Percentiles rank a stretch among this genome's conserved stretches.
Conservation (phyloP, 2,329 filamentous ascomycete genomes). For the Neodidymelliopsis sp. region DNA sequence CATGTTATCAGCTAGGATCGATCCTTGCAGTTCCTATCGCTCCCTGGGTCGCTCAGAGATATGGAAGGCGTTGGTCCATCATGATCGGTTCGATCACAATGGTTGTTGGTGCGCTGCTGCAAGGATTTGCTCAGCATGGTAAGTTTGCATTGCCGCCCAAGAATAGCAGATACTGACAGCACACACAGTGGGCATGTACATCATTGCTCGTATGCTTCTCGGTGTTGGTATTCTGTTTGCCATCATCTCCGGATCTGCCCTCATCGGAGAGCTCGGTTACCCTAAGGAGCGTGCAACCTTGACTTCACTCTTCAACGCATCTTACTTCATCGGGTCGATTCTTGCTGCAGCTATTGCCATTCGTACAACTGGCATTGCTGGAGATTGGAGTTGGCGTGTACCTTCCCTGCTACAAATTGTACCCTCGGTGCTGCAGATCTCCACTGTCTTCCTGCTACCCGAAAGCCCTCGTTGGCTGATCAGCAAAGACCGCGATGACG, state of each 20-base stretch:
- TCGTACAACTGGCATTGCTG: slow-evolving; percentile 54
- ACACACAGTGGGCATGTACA: slow-evolving; percentile 61
- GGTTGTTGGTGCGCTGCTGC: slow-evolving; percentile 66
- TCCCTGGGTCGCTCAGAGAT: slow-evolving; percentile 45
- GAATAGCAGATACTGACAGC: slow-evolving; percentile 10
- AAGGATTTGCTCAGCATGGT: slow-evolving; percentile 56
- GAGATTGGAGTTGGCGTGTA: slow-evolving; percentile 59
- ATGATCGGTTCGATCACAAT: slow-evolving; percentile 66
- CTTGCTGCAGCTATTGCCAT: slow-evolving; percentile 58
- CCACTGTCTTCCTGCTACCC: slow-evolving; percentile 48
- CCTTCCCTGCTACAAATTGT: slow-evolving; percentile 60
- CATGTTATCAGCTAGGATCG: slow-evolving; percentile 47
- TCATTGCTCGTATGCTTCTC: slow-evolving; percentile 66
- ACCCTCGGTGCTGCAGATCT: slow-evolving; percentile 56
- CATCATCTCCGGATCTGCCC: slow-evolving; percentile 64
- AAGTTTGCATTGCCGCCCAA: slow-evolving; percentile 4
- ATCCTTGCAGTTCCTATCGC: slow-evolving; percentile 44
- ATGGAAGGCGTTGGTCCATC: slow-evolving; percentile 64
- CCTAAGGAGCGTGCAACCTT: slow-evolving; percentile 67
- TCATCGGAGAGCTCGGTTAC: slow-evolving; percentile 67
- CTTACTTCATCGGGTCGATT: slow-evolving; percentile 63
- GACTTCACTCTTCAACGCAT: slow-evolving; percentile 68
- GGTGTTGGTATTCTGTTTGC: slow-evolving; percentile 68
- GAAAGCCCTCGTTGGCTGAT: slow-evolving; percentile 60
- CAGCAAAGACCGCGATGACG: slow-evolving; percentile 59